These are phyloP conservation scores for Leccinum ochraceum DNA, from an alignment of 768 basidiomycete genomes.

Conservation along the genomic window DNA sequence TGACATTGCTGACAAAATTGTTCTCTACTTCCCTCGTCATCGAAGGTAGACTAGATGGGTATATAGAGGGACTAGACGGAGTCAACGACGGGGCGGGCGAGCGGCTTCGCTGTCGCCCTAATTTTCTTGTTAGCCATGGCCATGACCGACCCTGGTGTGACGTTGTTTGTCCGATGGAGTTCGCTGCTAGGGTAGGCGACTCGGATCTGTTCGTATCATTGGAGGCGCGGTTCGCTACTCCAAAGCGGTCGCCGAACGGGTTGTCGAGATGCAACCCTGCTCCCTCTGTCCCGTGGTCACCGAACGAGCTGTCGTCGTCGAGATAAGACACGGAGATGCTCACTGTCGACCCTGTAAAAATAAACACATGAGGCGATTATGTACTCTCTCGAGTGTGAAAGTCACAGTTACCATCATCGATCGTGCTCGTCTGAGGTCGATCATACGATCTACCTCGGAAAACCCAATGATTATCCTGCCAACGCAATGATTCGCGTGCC, in stretches of 20 bases:
- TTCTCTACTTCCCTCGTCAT: constrained; percentile 14
- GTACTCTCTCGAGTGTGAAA: constrained; percentile 1
- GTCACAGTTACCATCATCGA: constrained; percentile 11
- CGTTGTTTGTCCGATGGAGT: constrained; percentile 9
- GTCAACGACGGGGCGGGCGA: constrained; percentile 28
- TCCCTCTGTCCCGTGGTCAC: not conserved
- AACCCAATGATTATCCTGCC: constrained; percentile 17
- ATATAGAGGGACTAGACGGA: constrained; percentile 54
- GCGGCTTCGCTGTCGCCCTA: constrained; percentile 15
- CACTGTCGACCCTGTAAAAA: not conserved
- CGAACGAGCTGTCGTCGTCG: not conserved
- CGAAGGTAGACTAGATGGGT: constrained; percentile 45
- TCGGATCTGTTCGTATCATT: no score
- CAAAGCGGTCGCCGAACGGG: not conserved
- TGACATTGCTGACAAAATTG: not conserved
- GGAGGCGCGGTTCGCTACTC: no score
- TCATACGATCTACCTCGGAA: constrained; percentile 39
- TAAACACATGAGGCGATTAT: not conserved
- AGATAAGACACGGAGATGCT: no score
- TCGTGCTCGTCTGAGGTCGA: constrained; percentile 24
- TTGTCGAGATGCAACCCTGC: not conserved
- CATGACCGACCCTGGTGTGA: constrained; percentile 9
- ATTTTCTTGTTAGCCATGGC: constrained; percentile 19
- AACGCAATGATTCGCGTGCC: constrained; percentile 34
- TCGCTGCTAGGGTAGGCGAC: constrained; percentile 2